Base-by-base conservation (phyloP, 805 yeast genomes). In the Suhomyces vadensis region DNA sequence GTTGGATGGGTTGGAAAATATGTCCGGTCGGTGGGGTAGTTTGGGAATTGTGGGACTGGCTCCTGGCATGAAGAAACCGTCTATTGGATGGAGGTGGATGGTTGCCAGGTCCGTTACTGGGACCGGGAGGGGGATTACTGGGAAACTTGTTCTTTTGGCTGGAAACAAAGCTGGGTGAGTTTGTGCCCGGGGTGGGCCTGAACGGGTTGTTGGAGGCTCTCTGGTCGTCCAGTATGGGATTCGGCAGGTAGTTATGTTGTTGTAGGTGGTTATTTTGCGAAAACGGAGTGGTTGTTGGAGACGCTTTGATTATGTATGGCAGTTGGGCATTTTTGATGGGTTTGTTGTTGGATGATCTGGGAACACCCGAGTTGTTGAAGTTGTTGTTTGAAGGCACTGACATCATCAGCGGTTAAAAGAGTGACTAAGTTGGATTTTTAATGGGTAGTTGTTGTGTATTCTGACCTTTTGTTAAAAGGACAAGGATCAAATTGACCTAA, bases 401-500 rank as follows among this genome's bases (percentile, higher is more conserved):
- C 31, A 22, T 31, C 33, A 40, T 41, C 27, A 24, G 29, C 31
- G 40, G n/a, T 19, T 29, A 48, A 50, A 51, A 31, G 54, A 51
- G 49, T 43, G 54, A 51, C 54, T 48, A 46, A 46, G 54, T 49
- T 49, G 54, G 51, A 51, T 10, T 31, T 39, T 22, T 23, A 19
- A 11, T 19, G 17, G 37, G 14, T 19, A 29, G 14, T 14, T 14
- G 16, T 29, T n/a, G n/a, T n/a, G n/a, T n/a, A n/a, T 29, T 29
- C 33, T 29, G 33, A 29, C 33, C 33, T 29, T 29, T 29, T 14
- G 10, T 14, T 29, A 14, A 14, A 20, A 29, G 33, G 33, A 29
- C 33, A 29, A 29, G 33, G 20, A 29, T 29, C 33, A 29, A 27
- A 16, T 17, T 14, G 33, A 29, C 33, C 33, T 29, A 16, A 14